Conservation (phyloP, 257 asterid species). For the Penstemon eatonii region DNA sequence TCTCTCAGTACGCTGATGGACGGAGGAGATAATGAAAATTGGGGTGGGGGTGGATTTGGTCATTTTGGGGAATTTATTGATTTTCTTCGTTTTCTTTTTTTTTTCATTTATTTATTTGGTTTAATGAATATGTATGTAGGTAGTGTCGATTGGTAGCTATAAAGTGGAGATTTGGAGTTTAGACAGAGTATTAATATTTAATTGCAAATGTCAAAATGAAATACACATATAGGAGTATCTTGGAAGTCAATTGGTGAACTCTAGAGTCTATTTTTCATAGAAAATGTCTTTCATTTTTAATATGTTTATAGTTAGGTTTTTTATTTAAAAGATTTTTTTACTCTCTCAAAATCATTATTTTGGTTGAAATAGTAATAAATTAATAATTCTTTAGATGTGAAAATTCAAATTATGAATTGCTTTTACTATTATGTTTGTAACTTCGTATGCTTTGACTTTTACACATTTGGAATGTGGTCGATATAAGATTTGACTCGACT, state of each 20-base stretch:
- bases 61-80: background rate
- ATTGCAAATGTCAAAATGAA: too few relatives aligned
- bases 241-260: too few relatives aligned
- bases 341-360: too few relatives aligned
- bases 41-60: background rate
- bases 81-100: background rate
- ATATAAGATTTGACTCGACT: background rate
- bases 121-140: background rate
- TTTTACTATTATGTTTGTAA: background rate
- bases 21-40: background rate
- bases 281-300: background rate
- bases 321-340: too few relatives aligned
- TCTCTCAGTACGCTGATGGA: conserved; percentile 1
- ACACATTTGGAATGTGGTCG: background rate
- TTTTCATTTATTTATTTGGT: background rate
- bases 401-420: background rate
- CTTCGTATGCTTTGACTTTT: background rate
- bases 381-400: background rate
- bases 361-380: too few relatives aligned
- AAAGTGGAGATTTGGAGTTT: too few relatives aligned
- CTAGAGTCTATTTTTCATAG: background rate
- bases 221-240: too few relatives aligned
- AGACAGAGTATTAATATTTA: too few relatives aligned
- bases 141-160: too few relatives aligned
- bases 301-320: too few relatives aligned